Base-by-base conservation (phyloP, 1,284 basidiomycete genomes). In the Megacollybia platyphylla region DNA sequence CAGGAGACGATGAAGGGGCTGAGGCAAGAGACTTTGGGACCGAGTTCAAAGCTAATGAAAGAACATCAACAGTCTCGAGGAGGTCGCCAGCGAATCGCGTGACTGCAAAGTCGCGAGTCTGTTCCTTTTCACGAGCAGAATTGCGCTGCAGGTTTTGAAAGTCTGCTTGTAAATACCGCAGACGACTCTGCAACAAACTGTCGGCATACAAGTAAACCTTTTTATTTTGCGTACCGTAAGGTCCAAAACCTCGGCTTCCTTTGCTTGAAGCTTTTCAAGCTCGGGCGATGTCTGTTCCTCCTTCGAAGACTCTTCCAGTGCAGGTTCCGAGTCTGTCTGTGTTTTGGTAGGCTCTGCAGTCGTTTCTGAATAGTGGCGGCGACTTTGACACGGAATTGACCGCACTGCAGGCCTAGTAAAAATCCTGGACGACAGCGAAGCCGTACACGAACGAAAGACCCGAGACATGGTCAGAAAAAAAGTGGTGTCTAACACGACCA, bases 71-170 rank as follows among this genome's bases (percentile, higher is more conserved):
- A 27, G 90, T 94, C 53, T 86, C 82, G 43, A 97, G 80, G 46
- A 98, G 76, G 65, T 97, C 90, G 41, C 67, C 62, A 8, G 94
- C 94, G 56, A 99, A 96, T 43, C 79, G 79, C 41, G 86, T 75
- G 58, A 98, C 93, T 46, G 92, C 93, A 63, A 87, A 94, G 63
- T 97, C 91, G 48, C 81, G 79, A 13, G 91, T 88, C 60, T 90
- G 87, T 57, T 87, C 77, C 68, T 90, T 92, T 64, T 98, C 94
- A 49, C 88, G 77, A 24, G 80, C 79, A 44, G 89, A 74, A 52
- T 93, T 90, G 46, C 91, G 84, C 59, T 93, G 89, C 40, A 97
- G 71, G 60, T 97, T 99, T 49, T 97, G 71, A 64, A 91, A 90
- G 67, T 98, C 94, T 50, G 94, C 96, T 58, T 89, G 84, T 46